Evolutionary conservation across 129 eudicot genomes (phyloP).

Genomic region (Kitagawia praeruptora): DNA sequence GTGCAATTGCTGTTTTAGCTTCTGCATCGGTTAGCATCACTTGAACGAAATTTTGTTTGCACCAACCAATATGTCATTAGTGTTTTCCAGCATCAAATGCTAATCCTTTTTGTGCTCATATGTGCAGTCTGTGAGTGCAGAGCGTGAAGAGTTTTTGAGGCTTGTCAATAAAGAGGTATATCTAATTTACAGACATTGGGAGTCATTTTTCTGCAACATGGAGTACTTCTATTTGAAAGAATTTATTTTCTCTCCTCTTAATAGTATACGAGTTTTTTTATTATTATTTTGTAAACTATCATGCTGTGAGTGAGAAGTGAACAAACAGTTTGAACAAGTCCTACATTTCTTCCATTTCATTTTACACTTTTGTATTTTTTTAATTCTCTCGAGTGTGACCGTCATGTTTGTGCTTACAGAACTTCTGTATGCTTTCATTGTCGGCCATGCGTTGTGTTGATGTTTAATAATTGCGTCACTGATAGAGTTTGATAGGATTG

Average conservation of each 20-base stretch:
- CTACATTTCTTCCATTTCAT: not conserved
- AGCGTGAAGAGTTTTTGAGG: constrained; percentile 90
- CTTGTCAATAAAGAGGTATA: constrained; percentile 95
- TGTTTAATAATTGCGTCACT: not conserved
- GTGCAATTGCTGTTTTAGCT: constrained; percentile 93
- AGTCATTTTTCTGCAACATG: constrained; percentile 1
- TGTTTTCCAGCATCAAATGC: not conserved
- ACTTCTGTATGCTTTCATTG: not conserved
- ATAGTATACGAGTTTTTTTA: not conserved
- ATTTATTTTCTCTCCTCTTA: not conserved
- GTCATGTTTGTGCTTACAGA: not conserved
- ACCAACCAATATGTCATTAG: constrained; percentile 7
- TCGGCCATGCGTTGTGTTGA: not conserved
- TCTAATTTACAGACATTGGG: not conserved
- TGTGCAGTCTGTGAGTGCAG: constrained; percentile 91
- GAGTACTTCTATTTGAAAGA: constrained; percentile 4
- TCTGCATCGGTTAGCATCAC: constrained; percentile 76
- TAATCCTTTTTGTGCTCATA: constrained; percentile 13
- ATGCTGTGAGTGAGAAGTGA: not conserved
- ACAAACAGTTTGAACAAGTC: not conserved
- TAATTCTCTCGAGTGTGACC: not conserved
- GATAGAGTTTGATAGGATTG: not conserved
- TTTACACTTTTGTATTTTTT: too few relatives aligned
- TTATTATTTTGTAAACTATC: not conserved
- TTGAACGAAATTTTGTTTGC: not conserved